Base-by-base conservation (phyloP, 768 basidiomycete genomes). In the Amanita exitialis region DNA sequence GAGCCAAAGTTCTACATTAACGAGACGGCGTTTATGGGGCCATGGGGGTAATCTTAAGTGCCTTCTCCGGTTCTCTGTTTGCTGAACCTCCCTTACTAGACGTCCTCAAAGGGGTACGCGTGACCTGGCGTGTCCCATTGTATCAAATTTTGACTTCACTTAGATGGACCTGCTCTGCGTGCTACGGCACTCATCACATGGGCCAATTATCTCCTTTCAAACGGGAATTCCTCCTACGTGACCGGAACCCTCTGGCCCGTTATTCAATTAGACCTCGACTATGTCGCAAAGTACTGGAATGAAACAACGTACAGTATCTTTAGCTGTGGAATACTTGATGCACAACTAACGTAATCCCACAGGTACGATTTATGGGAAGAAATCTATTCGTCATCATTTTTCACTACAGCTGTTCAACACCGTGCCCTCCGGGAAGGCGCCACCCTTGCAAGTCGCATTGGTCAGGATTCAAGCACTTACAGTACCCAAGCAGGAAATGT, bases 281-380 rank as follows among this genome's bases (percentile, higher is more conserved):
- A 90, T 61, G 78, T 86, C 47, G 66, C 75, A n/a, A 59, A 55
- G 18, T 70, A 72, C 59, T 90, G 89, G 88, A 88, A 88, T 59
- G 67, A 70, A 54, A 66, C 83, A 8, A 77, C 77, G 70, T 83
- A 64, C 43, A 30, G 30, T 30, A 12, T 3, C 30, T 30, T 12
- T 10, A 30, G 30, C 30, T 10, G 3, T 30, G 30, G 30, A 3
- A 30, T 30, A 30, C 72, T 61, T 10, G 6, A 25, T 38, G 8
- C n/a, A 4, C 20, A 4, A 18, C 28, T 23, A 39, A 18, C 4
- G 12, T 1, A 4, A 13, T 43, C 16, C 35, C 34, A 21, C 20
- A 82, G 80, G 2, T 86, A 80, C 59, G 85, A 89, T 61, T 69
- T 87, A 0, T 87, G 86, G 84, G 84, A 87, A 61, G 84, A 88